Conservation (phyloP, 257 asterid species). For the Solanum arcanum region DNA sequence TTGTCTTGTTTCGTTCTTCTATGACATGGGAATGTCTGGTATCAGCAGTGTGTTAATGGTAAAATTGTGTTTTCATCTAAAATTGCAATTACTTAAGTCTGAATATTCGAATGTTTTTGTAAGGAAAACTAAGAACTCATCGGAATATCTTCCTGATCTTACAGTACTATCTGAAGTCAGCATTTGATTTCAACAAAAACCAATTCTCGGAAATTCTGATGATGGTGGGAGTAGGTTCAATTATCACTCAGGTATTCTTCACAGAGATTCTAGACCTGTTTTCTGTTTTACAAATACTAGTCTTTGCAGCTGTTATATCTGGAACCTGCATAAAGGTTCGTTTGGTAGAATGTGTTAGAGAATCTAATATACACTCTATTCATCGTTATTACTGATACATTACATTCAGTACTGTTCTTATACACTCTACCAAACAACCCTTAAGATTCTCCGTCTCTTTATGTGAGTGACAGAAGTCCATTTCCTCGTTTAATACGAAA, state of each 20-base stretch:
- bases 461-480: neutral
- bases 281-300: neutral
- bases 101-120: neutral
- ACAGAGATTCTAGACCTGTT: neutral
- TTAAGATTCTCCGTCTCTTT: neutral
- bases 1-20: conserved; percentile 75
- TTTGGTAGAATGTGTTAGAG: neutral
- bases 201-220: conserved; percentile 79
- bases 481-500: neutral
- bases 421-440: neutral
- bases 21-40: conserved; percentile 88
- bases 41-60: conserved; percentile 77
- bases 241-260: conserved; percentile 72
- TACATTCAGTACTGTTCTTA: neutral
- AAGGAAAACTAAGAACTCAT: neutral
- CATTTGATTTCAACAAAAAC: conserved; percentile 73
- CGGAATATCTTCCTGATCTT: neutral
- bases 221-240: conserved; percentile 85
- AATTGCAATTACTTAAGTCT: neutral
- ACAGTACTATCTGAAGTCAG: conserved; percentile 91
- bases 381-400: neutral
- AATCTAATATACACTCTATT: neutral
- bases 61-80: conserved; percentile 2
- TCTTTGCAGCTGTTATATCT: neutral
- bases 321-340: neutral